These are phyloP conservation scores for Penicillium crystallinum DNA, from an alignment of 495 filamentous ascomycete species.

Conservation along the genomic window DNA sequence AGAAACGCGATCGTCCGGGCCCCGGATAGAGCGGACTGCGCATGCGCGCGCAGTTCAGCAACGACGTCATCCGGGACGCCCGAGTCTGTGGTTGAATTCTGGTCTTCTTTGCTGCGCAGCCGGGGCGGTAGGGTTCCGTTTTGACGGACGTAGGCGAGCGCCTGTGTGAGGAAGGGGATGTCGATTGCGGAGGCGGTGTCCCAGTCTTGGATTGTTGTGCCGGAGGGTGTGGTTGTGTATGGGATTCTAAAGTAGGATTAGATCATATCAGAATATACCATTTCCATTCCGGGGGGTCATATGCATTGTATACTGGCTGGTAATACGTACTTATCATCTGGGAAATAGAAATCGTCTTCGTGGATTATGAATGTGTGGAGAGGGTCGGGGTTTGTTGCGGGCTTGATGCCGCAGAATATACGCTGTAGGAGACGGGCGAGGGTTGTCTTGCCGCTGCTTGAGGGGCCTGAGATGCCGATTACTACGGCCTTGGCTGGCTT, in stretches of 20 bases:
- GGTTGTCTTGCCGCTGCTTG: conserved; percentile 77
- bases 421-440: conserved; percentile 66
- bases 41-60: conserved; percentile 10
- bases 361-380: conserved; percentile 69
- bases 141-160: conserved; percentile 57
- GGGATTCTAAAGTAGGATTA: conserved; percentile 43
- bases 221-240: conserved; percentile 33
- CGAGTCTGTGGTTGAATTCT: conserved; percentile 58
- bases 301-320: too few relatives aligned
- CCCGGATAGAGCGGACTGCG: too few relatives aligned
- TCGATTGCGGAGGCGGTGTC: conserved; percentile 75
- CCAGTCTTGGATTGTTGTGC: conserved; percentile 68
- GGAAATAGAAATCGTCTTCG: conserved; percentile 86
- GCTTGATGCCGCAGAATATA: conserved; percentile 48
- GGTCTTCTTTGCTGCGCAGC: conserved; percentile 69
- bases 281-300: too few relatives aligned
- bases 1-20: conserved; percentile 47
- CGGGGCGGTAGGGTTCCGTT: conserved; percentile 62
- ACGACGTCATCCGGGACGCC: conserved; percentile 30
- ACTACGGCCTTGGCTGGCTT: conserved; percentile 41
- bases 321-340: conserved; percentile 60
- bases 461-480: conserved; percentile 69
- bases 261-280: background rate
- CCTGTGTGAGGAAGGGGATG: conserved; percentile 53
- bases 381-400: background rate